Base-by-base conservation (phyloP, 768 basidiomycete genomes). In the Leccinum fibrillosum region DNA sequence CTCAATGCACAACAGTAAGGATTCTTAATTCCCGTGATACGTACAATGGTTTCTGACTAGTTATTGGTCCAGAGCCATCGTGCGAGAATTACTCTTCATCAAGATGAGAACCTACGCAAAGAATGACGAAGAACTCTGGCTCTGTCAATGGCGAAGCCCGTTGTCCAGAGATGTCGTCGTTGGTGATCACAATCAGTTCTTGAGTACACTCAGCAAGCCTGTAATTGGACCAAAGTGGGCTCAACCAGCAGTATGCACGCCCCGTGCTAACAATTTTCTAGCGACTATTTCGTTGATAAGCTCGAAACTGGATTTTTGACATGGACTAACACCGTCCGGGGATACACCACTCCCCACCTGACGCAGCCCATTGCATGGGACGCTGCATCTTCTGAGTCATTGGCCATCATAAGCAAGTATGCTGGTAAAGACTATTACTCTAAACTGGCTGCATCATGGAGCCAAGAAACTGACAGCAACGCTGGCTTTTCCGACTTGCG, bases 101-200 rank as follows among this genome's bases (percentile, higher is more conserved):
- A 92, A 92, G 73, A 82, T 90, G 57, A 82, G 92, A 57, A 89
- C 86, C 8, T 88, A 88, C 65, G 82, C 89, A 35, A 75, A 75
- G 63, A 82, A 81, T 5, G 70, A 70, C 4, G 82, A 86, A 39
- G 86, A 89, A 55, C 77, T 91, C 21, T 92, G 91, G 91, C 71
- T 83, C 37, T 84, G 84, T 51, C 82, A 84, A 66, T 91, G 89
- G 88, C 75, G 57, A 19, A 90, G 84, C 69, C 89, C 90, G 5
- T 68, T 89, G 32, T 72, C 75, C 34, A 75, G 70, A 53, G 71
- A 77, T 30, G 67, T 90, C 32, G 42, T 71, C 12, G 69, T 90
- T 47, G 61, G 57, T n/a, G 71, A 85, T 63, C 80, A 82, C 5
- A 58, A 73, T n/a, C 69, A 72, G 21, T 86, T 89, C 69, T 65